A percentile compares a stretch with the other conserved stretches of the same genome.
These are phyloP conservation scores for Candida ipomoeae DNA, from an alignment of 805 yeast genomes.

Conservation along the genomic window DNA sequence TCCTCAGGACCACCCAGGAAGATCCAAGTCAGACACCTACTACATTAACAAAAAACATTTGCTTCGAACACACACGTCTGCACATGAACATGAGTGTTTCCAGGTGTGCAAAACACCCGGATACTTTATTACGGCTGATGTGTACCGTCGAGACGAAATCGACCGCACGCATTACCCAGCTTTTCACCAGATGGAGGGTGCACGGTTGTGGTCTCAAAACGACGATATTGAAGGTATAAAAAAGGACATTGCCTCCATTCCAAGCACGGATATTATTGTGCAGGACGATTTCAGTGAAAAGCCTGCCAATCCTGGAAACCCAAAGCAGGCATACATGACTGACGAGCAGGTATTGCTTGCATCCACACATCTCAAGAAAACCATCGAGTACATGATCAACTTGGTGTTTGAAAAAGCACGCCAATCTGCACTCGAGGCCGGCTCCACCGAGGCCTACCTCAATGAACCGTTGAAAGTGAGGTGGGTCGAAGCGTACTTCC, in stretches of 20 bases:
- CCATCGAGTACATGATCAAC: constrained; percentile 77
- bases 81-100: constrained; percentile 91
- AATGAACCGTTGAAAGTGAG: constrained; percentile 78
- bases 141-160: constrained; percentile 90
- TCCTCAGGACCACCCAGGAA: constrained; percentile 88
- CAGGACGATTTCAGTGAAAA: constrained; percentile 56
- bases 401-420: constrained; percentile 75
- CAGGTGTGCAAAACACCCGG: constrained; percentile 67
- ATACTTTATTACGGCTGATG: constrained; percentile 91
- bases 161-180: constrained; percentile 96
- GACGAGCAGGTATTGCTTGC: constrained; percentile 65
- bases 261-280: constrained; percentile 65
- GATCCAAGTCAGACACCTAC: constrained; percentile 89
- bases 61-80: constrained; percentile 92
- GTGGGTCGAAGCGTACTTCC: constrained; percentile 95
- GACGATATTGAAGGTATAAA: constrained; percentile 38
- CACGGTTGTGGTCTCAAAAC: constrained; percentile 69
- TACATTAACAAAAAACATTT: constrained; percentile 71
- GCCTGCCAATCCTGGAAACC: constrained; percentile 59
- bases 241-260: constrained; percentile 60
- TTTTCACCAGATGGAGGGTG: constrained; percentile 98
- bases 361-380: constrained; percentile 75
- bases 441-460: constrained; percentile 53
- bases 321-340: constrained; percentile 76
- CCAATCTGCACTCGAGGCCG: constrained; percentile 56